A percentile compares a stretch with the other conserved stretches of the same genome.
phyloP scores from a whole-genome alignment of 2,329 filamentous ascomycete genomes.

The Clonostachys byssicola region DNA sequence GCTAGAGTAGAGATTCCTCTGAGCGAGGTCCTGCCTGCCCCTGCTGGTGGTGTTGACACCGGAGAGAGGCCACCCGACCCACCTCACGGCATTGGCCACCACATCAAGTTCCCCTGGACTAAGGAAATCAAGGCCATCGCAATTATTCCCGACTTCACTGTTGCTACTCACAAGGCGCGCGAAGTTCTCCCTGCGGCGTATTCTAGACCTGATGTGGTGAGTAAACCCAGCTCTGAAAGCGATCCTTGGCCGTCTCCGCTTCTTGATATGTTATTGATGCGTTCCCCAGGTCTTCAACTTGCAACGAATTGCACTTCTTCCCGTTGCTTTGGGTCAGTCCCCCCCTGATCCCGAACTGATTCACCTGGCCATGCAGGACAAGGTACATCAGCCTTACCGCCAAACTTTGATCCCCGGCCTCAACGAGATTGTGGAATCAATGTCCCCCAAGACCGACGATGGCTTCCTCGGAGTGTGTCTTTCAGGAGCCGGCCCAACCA shows the following conservation, averaged over 20 bases:
- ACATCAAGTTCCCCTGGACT: conserved; percentile 93
- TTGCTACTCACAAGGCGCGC: conserved; percentile 88
- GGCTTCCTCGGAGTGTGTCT: conserved; percentile 92
- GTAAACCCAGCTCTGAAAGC: conserved; percentile 18
- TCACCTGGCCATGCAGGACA: conserved; percentile 97
- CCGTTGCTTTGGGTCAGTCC: conserved; percentile 82
- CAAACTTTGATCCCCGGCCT: conserved; percentile 88
- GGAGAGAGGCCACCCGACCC: conserved; percentile 82
- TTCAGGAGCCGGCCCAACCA: conserved; percentile 91
- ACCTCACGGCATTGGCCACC: conserved; percentile 90
- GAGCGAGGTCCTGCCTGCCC: conserved; percentile 86
- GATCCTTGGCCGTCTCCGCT: background rate
- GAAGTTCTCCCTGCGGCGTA: conserved; percentile 80
- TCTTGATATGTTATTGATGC: background rate
- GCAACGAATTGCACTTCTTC: conserved; percentile 86
- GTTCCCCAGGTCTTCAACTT: conserved; percentile 74
- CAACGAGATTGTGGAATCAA: conserved; percentile 83
- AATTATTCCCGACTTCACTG: conserved; percentile 93
- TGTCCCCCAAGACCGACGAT: conserved; percentile 81
- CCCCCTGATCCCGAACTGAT: conserved; percentile 92
- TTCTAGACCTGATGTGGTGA: conserved; percentile 75
- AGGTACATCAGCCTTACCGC: conserved; percentile 94
- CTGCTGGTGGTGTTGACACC: conserved; percentile 87
- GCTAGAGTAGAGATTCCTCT: conserved; percentile 90
- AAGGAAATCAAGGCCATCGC: conserved; percentile 94